Percentiles rank a stretch among this genome's conserved stretches.
Conservation (phyloP, 805 yeast genomes). For the Yarrowia bubula region DNA sequence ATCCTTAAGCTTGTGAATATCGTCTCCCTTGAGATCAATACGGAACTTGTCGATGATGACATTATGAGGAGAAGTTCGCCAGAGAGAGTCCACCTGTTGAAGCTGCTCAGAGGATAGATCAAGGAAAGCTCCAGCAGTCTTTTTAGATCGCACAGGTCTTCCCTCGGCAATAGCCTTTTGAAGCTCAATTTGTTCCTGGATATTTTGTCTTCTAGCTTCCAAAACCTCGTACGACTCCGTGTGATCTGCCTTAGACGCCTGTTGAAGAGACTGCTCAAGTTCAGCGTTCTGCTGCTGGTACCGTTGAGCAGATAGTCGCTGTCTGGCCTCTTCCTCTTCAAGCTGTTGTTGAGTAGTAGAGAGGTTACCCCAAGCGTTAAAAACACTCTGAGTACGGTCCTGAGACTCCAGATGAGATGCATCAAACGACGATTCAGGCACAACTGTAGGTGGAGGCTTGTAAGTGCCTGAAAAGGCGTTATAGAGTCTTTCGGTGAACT, state of each 20-base stretch:
- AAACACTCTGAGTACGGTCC: neutral
- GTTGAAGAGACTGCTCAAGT: neutral
- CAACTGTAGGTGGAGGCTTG: conserved; percentile 27
- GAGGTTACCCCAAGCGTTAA: neutral
- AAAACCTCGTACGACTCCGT: conserved; percentile 10
- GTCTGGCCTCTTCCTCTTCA: neutral
- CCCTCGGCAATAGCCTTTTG: conserved; percentile 15
- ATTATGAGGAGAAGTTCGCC: conserved; percentile 19
- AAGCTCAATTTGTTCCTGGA: conserved; percentile 19
- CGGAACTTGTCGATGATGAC: conserved; percentile 30
- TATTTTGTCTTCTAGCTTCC: conserved; percentile 1
- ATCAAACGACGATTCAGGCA: conserved; percentile 14
- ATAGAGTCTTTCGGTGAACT: conserved; percentile 13
- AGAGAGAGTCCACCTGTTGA: neutral
- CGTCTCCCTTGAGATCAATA: conserved; percentile 64
- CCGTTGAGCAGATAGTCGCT: neutral
- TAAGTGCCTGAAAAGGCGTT: conserved; percentile 26
- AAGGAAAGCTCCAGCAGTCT: neutral
- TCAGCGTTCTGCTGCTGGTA: neutral
- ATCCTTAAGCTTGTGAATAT: conserved; percentile 67
- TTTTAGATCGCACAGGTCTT: neutral
- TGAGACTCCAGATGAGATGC: conserved; percentile 2
- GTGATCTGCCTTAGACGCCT: neutral
- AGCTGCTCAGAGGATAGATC: neutral
- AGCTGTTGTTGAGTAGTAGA: neutral